A percentile compares a stretch with the other conserved stretches of the same genome.
These are phyloP conservation scores for Pichia deserticola DNA, from an alignment of 805 yeast species.

Conservation along the genomic window DNA sequence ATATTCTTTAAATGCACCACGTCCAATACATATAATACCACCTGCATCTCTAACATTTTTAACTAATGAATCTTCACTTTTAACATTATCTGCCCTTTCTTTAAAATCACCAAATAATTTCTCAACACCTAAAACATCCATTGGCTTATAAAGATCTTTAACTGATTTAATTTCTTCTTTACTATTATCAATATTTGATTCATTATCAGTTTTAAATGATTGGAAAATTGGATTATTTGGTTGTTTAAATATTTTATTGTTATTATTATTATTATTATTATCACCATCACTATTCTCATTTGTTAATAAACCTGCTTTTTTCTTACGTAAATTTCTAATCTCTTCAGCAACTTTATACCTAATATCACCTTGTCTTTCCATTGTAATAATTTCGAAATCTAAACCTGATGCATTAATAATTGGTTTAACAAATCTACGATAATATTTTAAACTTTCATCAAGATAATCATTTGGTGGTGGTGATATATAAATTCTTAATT, in stretches of 20 bases:
- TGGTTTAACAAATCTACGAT: conserved; percentile 80
- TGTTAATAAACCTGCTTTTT: conserved; percentile 22
- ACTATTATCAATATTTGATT: neutral
- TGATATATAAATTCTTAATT: conserved; percentile 73
- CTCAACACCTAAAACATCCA: conserved; percentile 54
- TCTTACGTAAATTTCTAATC: conserved; percentile 61
- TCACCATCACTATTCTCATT: conserved; percentile 12
- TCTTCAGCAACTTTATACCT: conserved; percentile 75
- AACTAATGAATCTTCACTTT: conserved; percentile 41
- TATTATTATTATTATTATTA: neutral
- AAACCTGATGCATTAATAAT: conserved; percentile 74
- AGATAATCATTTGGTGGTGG: conserved; percentile 96
- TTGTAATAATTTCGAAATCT: conserved; percentile 73
- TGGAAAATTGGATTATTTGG: conserved; percentile 8
- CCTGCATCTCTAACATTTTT: conserved; percentile 49
- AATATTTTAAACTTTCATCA: conserved; percentile 63
- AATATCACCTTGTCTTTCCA: conserved; percentile 83
- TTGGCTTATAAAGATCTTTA: conserved; percentile 33
- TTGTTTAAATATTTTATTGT: conserved; percentile 4
- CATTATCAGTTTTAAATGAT: conserved; percentile 3
- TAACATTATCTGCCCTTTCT: conserved; percentile 12
- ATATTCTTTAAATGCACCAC: conserved; percentile 95
- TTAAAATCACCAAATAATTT: conserved; percentile 10
- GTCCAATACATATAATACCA: conserved; percentile 85
- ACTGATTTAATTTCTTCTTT: conserved; percentile 21